Evolutionary conservation across 768 basidiomycete genomes (phyloP).

Genomic region (Pisolithus orientalis): DNA sequence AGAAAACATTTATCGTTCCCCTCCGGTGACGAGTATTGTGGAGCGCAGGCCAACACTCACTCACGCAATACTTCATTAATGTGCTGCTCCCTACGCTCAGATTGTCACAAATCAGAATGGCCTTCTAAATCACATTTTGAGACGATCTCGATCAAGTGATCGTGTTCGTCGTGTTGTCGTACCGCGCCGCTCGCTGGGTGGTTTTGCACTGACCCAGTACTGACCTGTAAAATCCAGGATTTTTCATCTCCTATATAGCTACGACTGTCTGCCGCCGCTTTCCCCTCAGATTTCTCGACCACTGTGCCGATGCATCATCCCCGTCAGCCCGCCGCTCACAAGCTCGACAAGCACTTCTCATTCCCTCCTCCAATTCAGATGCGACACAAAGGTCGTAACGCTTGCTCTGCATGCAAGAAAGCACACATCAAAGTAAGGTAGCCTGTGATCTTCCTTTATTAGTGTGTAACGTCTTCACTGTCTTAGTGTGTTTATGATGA

Average conservation of each 20-base stretch:
- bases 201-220: background rate
- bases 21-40: background rate
- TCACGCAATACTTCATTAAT: constrained; percentile 1
- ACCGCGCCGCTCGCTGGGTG: background rate
- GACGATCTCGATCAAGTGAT: background rate
- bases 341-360: background rate
- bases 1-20: background rate
- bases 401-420: background rate
- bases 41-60: background rate
- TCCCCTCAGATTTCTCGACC: background rate
- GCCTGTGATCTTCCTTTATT: background rate
- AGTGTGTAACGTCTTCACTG: too few species aligned
- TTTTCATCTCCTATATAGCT: background rate
- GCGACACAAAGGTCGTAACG: background rate
- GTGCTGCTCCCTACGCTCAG: background rate
- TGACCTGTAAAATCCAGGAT: background rate
- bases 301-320: background rate
- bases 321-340: background rate
- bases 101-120: background rate
- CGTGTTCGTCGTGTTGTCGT: background rate
- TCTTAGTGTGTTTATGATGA: background rate
- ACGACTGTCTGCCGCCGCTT: too few species aligned
- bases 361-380: background rate
- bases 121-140: background rate
- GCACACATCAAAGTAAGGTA: background rate